Conservation (phyloP, 805 yeast genomes). For the Metschnikowia continentalis region DNA sequence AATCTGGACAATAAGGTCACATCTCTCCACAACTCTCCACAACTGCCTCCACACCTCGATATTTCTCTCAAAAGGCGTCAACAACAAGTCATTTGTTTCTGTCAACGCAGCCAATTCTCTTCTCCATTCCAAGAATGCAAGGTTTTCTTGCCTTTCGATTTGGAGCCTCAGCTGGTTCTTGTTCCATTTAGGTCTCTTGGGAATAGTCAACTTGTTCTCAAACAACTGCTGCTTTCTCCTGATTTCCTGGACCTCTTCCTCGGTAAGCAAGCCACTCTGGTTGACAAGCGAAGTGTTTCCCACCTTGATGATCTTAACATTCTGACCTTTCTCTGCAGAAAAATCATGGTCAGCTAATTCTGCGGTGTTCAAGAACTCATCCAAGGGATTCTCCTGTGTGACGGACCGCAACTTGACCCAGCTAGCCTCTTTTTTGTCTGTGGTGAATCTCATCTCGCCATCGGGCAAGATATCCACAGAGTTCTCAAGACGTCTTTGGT, state of each 20-base stretch:
- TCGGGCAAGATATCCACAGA: constrained; percentile 70
- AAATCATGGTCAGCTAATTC: constrained; percentile 95
- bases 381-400: constrained; percentile 89
- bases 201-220: constrained; percentile 73
- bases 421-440: constrained; percentile 75
- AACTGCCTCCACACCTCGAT: constrained; percentile 97
- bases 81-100: constrained; percentile 75
- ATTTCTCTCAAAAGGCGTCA: constrained; percentile 96
- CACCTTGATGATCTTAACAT: constrained; percentile 78
- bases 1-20: constrained; percentile 91
- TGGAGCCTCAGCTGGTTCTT: constrained; percentile 65
- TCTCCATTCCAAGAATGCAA: constrained; percentile 92
- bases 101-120: constrained; percentile 80
- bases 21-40: constrained; percentile 96
- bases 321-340: constrained; percentile 81
- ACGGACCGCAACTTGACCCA: constrained; percentile 92
- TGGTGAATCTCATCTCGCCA: constrained; percentile 86
- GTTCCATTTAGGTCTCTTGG: constrained; percentile 89
- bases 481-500: constrained; percentile 67
- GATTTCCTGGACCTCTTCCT: constrained; percentile 60
- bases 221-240: constrained; percentile 62
- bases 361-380: constrained; percentile 93
- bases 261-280: constrained; percentile 50
- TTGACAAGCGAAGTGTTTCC: constrained; percentile 45
- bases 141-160: constrained; percentile 82